Evolutionary conservation across 116 monocot genomes (phyloP).

Genomic region (Dioscorea cayenensis): DNA sequence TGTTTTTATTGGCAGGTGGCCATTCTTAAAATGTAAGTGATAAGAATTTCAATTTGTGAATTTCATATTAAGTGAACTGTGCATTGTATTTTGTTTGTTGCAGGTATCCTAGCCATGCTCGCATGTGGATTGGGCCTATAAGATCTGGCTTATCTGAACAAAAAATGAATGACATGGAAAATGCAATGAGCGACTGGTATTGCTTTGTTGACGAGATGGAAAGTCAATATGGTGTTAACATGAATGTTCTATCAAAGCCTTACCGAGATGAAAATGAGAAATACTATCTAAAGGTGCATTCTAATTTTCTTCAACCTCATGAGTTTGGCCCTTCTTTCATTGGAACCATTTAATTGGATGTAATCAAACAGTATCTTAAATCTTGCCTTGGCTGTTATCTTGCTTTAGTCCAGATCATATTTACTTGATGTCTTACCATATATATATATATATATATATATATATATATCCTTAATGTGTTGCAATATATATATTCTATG

Average conservation of each 20-base stretch:
- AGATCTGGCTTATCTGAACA: slow-evolving; percentile 74
- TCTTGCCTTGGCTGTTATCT: too few species aligned
- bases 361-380: too few species aligned
- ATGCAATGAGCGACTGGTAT: slow-evolving; percentile 74
- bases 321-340: background rate
- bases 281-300: slow-evolving; percentile 76
- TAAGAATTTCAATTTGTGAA: background rate
- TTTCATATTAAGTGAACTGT: background rate
- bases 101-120: slow-evolving; percentile 99
- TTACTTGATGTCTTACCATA: too few species aligned
- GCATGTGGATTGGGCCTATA: slow-evolving; percentile 95
- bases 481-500: background rate
- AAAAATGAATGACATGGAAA: slow-evolving; percentile 69
- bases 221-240: slow-evolving; percentile 78
- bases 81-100: slow-evolving; percentile 5
- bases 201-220: slow-evolving; percentile 75
- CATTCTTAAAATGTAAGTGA: background rate
- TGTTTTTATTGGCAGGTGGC: background rate
- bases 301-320: background rate
- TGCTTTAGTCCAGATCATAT: too few species aligned
- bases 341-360: background rate
- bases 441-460: too few species aligned
- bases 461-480: too few species aligned
- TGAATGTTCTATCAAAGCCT: slow-evolving; percentile 72
- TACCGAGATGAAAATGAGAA: slow-evolving; percentile 80